Base-by-base conservation (phyloP, 192 early-diverging fungal species). In the Coemansia javaensis region DNA sequence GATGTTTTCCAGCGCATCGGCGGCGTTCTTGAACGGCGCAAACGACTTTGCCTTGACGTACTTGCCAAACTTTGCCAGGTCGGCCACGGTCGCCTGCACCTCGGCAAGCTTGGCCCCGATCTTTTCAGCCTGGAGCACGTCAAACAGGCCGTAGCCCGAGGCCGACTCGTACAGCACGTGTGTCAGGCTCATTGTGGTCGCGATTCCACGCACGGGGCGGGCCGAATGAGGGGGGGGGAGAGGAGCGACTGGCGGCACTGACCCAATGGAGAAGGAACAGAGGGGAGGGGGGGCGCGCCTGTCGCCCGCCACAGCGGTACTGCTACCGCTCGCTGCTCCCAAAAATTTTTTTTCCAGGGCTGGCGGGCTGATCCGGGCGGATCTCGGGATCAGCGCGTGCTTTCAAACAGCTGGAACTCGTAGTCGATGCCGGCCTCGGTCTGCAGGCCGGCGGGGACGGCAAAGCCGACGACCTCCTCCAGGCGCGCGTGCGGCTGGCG, bases 1-100 rank as follows among this genome's bases (percentile, higher is more conserved):
- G 47, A 90, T 87, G 77, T 98, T 99, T 69, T 97, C 94, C 27
- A 99, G 78, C 53, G 97, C 97, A 73, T 99, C 87, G 24, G 87
- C 91, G 28, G 97, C 92, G 66, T 78, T 88, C 73, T 93, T 93
- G 82, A 99, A 99, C 38, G 97, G 94, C 32, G 79, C 80, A 65
- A 98, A 97, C n/a, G 90, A 91, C 77, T 88, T 91, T 57, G 95
- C 81, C 63, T 90, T 90, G 40, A 98, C 64, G 61, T 82, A 84
- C 65, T 94, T 90, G 58, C 85, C 81, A 64, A 99, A 96, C 69
- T 89, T 89, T 40, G 85, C 79, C 34, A 94, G 79, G 75, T 98
- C 94, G 28, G 77, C 66, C 32, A 92, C 74, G 7, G 85, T 78
- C 24, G 86, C 57, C 74, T 91, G 88, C 36, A 97, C 91, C 45